Percentiles rank a stretch among this genome's conserved stretches.
Conservation (phyloP, 805 yeast genomes). For the Nakazawaea ernobii region DNA sequence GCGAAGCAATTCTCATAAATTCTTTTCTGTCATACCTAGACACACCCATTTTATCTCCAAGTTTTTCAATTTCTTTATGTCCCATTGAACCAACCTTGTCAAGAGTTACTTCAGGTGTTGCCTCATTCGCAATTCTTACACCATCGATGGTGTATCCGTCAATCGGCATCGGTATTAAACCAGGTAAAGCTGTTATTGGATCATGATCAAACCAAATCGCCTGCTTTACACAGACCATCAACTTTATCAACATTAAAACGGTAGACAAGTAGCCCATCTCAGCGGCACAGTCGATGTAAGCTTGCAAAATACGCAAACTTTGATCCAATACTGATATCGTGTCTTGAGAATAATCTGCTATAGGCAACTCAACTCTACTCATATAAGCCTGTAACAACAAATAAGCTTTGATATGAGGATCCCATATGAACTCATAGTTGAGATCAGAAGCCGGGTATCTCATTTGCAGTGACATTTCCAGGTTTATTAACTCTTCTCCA, state of each 20-base stretch:
- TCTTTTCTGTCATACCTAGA: conserved; percentile 34
- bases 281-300: conserved; percentile 83
- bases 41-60: conserved; percentile 37
- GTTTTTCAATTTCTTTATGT: conserved; percentile 25
- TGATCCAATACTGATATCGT: conserved; percentile 92
- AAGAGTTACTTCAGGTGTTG: conserved; percentile 21
- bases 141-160: conserved; percentile 27
- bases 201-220: conserved; percentile 82
- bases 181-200: conserved; percentile 55
- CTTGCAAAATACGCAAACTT: conserved; percentile 88
- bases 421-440: conserved; percentile 67
- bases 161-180: conserved; percentile 20
- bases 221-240: conserved; percentile 87
- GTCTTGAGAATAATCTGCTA: conserved; percentile 93
- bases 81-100: conserved; percentile 38
- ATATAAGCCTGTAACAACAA: conserved; percentile 69
- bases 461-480: conserved; percentile 73
- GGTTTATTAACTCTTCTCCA: conserved; percentile 83
- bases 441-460: conserved; percentile 56
- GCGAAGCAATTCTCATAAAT: conserved; percentile 47
- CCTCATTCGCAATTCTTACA: conserved; percentile 11
- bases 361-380: conserved; percentile 72
- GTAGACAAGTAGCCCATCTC: conserved; percentile 70
- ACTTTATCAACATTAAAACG: conserved; percentile 52
- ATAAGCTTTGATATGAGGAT: conserved; percentile 79